Percentiles rank a stretch among this genome's conserved stretches.
Evolutionary conservation across 225 moss, liverwort and hornwort genomes (phyloP).

Genomic region (Bryoerythrophyllum caledonicum): DNA sequence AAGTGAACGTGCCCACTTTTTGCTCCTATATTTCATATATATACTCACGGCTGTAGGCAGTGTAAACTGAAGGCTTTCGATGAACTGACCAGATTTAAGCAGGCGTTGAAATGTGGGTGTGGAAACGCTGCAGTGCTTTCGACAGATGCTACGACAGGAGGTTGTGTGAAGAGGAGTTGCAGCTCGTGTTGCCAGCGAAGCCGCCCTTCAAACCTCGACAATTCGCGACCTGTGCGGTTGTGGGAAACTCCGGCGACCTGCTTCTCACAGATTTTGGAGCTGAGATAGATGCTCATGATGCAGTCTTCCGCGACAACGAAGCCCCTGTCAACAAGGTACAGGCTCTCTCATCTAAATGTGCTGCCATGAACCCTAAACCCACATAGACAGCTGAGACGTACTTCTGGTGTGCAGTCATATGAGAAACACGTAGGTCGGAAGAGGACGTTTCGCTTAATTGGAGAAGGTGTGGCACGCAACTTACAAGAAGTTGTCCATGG

Average conservation of each 20-base stretch:
- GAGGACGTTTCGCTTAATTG: constrained; percentile 52
- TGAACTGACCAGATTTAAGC: background rate
- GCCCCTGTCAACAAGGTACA: constrained; percentile 51
- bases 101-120: background rate
- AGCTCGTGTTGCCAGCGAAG: constrained; percentile 49
- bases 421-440: constrained; percentile 44
- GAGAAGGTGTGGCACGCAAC: constrained; percentile 61
- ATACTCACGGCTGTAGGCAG: no score
- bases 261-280: constrained; percentile 45
- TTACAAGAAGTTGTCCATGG: constrained; percentile 44
- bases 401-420: constrained; percentile 35
- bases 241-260: constrained; percentile 61
- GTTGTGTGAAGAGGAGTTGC: constrained; percentile 47
- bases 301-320: constrained; percentile 59
- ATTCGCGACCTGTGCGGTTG: constrained; percentile 56
- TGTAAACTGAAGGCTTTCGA: background rate
- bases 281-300: constrained; percentile 56
- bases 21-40: background rate
- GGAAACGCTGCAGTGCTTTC: constrained; percentile 26
- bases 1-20: constrained; percentile 5
- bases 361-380: background rate
- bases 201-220: constrained; percentile 64
- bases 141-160: constrained; percentile 46
- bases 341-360: background rate
- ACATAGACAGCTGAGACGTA: background rate